Evolutionary conservation across 139 green algal species (phyloP).

Genomic region (Picocystis salinarum): DNA sequence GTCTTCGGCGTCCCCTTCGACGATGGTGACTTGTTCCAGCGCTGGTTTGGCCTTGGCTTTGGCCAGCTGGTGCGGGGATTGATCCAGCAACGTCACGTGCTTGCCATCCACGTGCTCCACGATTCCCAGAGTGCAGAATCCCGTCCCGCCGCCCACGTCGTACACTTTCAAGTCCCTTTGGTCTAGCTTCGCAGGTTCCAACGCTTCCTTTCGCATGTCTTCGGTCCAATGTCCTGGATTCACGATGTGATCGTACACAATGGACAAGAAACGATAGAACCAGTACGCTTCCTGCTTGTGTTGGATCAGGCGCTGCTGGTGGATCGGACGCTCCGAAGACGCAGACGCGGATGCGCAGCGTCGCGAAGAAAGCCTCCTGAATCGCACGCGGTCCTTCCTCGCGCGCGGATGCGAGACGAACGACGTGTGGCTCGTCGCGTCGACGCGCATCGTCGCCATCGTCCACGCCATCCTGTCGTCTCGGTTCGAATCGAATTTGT

Average conservation of each 20-base stretch:
- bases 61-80: conserved; percentile 78
- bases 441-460: too few species aligned
- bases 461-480: too few species aligned
- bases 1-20: conserved; percentile 87
- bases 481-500: too few species aligned
- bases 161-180: conserved; percentile 57
- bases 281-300: conserved; percentile 74
- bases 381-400: too few species aligned
- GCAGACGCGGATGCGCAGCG: too few species aligned
- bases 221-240: conserved; percentile 81
- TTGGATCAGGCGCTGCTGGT: conserved; percentile 59
- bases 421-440: too few species aligned
- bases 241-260: conserved; percentile 78
- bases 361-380: too few species aligned
- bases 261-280: conserved; percentile 69
- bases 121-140: conserved; percentile 79
- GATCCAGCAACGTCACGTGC: conserved; percentile 84
- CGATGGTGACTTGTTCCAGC: conserved; percentile 71
- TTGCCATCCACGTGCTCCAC: conserved; percentile 41
- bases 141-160: conserved; percentile 81
- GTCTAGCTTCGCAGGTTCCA: conserved; percentile 56
- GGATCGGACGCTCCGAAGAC: too few species aligned
- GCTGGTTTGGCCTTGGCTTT: conserved; percentile 69
- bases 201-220: conserved; percentile 77
- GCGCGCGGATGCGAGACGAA: too few species aligned